Evolutionary conservation across 192 early-diverging fungal genomes (phyloP).

Genomic region (Thamnidium elegans): DNA sequence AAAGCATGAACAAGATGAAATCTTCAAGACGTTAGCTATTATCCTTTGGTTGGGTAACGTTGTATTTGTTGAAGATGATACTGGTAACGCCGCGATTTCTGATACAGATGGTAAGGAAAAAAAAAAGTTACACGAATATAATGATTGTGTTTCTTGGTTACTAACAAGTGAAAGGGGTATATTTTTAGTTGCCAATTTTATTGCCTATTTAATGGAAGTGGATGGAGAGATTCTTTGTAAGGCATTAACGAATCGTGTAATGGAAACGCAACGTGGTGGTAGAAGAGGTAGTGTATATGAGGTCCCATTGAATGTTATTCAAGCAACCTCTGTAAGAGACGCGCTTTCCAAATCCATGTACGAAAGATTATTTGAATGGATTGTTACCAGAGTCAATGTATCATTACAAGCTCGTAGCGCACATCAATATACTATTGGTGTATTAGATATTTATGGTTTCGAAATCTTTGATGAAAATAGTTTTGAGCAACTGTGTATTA

Average conservation of each 20-base stretch:
- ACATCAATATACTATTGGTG: constrained; percentile 76
- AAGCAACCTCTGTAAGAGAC: constrained; percentile 87
- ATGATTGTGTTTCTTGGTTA: background rate
- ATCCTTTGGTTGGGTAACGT: constrained; percentile 97
- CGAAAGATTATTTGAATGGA: constrained; percentile 97
- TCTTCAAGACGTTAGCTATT: constrained; percentile 89
- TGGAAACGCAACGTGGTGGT: constrained; percentile 75
- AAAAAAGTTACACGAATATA: background rate
- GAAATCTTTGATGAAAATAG: constrained; percentile 95
- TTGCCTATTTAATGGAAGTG: constrained; percentile 72
- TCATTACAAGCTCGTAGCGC: constrained; percentile 70
- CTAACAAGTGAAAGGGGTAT: background rate
- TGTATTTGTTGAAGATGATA: constrained; percentile 80
- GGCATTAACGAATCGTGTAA: constrained; percentile 62
- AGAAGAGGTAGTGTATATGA: constrained; percentile 76
- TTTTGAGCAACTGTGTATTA: constrained; percentile 99
- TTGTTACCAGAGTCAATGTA: constrained; percentile 88
- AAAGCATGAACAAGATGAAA: constrained; percentile 75
- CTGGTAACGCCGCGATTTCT: constrained; percentile 63
- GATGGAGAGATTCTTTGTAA: constrained; percentile 58
- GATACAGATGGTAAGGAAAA: constrained; percentile 51
- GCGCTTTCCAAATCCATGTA: constrained; percentile 94
- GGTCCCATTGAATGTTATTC: constrained; percentile 86
- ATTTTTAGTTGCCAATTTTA: constrained; percentile 59
- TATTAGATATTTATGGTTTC: constrained; percentile 98